Evolutionary conservation across 495 filamentous ascomycete species (phyloP).

Genomic region (Xeromyces bisporus): DNA sequence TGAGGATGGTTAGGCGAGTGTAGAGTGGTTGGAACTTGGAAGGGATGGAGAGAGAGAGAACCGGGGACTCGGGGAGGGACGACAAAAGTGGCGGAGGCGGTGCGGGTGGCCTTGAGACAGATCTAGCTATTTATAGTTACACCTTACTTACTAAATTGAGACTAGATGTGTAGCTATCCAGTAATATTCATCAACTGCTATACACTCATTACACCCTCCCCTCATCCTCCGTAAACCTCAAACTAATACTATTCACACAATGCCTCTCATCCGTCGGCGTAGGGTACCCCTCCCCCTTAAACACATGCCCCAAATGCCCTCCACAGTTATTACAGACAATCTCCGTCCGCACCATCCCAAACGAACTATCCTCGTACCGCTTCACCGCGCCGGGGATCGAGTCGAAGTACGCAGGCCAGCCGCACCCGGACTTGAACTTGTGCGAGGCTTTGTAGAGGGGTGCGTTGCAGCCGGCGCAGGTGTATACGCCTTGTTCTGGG

Average conservation of each 20-base stretch:
- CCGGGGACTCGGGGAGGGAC: constrained; percentile 2
- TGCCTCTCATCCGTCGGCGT: constrained; percentile 93
- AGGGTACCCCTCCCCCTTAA: constrained; percentile 82
- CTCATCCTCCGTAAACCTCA: constrained; percentile 60
- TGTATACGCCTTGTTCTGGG: constrained; percentile 57
- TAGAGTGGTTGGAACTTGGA: constrained; percentile 8
- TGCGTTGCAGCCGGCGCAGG: constrained; percentile 68
- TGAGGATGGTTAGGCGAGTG: constrained; percentile 3
- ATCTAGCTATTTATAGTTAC: no score
- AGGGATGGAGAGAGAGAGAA: constrained; percentile 1
- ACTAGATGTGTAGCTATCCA: neutral
- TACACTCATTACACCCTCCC: no score
- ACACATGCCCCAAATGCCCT: constrained; percentile 91
- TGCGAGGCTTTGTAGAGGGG: constrained; percentile 79
- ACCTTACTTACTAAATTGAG: no score
- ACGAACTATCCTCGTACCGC: constrained; percentile 52
- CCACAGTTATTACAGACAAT: constrained; percentile 90
- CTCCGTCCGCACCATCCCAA: constrained; percentile 79
- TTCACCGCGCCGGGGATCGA: constrained; percentile 77
- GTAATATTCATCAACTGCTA: no score
- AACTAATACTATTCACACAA: constrained; percentile 87
- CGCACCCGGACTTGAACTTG: constrained; percentile 93
- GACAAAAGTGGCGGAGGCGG: no score
- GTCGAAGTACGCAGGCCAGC: constrained; percentile 97
- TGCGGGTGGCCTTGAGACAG: no score